phyloP scores from a whole-genome alignment of 1,284 basidiomycete species.

The Nidula niveotomentosa region DNA sequence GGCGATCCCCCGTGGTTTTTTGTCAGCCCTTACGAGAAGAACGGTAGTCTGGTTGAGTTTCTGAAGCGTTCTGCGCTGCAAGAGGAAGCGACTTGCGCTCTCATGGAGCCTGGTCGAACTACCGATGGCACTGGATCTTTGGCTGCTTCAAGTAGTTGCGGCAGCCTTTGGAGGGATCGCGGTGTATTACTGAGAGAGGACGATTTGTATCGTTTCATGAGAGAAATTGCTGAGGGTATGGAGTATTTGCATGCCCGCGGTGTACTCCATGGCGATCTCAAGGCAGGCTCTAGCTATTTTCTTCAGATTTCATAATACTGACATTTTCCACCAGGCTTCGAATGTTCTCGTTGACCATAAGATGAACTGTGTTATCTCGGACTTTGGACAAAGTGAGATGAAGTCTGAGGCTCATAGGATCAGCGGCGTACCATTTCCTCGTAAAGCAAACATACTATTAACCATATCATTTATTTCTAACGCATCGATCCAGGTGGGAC shows the following conservation, averaged over 20 bases:
- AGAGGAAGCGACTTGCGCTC: conserved; percentile 8
- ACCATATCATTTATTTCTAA: background rate
- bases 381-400: conserved; percentile 81
- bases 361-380: conserved; percentile 68
- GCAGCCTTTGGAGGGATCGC: too few species aligned
- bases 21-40: conserved; percentile 63
- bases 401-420: conserved; percentile 69
- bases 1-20: conserved; percentile 67
- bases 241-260: conserved; percentile 66
- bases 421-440: conserved; percentile 50
- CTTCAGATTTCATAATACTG: background rate
- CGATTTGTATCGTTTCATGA: conserved; percentile 58
- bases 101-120: too few species aligned
- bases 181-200: conserved; percentile 24
- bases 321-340: conserved; percentile 44
- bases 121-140: too few species aligned
- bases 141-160: too few species aligned
- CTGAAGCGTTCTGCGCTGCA: conserved; percentile 29
- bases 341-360: conserved; percentile 75
- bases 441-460: conserved; percentile 37
- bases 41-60: conserved; percentile 39
- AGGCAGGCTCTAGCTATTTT: conserved; percentile 21
- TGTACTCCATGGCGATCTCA: conserved; percentile 74
- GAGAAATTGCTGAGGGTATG: conserved; percentile 78
- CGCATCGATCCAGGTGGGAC: conserved; percentile 44